These are phyloP conservation scores for Curvularia lunata DNA, from an alignment of 2,329 filamentous ascomycete genomes.

Conservation along the genomic window DNA sequence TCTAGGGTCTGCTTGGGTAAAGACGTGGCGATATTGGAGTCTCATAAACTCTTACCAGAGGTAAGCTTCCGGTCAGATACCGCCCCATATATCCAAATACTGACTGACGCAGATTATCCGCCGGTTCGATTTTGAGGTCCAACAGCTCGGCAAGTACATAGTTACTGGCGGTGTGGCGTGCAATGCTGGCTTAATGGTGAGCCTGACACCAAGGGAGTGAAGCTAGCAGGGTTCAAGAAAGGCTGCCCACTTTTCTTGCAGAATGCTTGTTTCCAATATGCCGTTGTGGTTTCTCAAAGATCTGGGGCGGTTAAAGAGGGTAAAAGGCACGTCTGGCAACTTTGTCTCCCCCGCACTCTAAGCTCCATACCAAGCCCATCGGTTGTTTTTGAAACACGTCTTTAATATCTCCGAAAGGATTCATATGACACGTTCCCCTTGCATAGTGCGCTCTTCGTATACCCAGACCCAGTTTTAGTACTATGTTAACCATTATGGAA, in stretches of 20 bases:
- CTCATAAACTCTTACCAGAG: constrained; percentile 45
- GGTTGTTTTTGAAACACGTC: constrained; percentile 11
- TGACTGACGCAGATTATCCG: constrained; percentile 30
- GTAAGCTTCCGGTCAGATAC: constrained; percentile 22
- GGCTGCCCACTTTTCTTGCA: neutral
- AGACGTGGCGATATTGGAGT: constrained; percentile 41
- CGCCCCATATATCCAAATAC: neutral
- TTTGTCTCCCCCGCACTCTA: constrained; percentile 3
- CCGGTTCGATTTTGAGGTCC: constrained; percentile 37
- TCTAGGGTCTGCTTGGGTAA: constrained; percentile 41
- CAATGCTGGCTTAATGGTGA: constrained; percentile 34
- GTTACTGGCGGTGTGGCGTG: constrained; percentile 43
- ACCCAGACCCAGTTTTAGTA: neutral
- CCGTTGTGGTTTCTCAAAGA: neutral
- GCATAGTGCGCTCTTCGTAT: neutral
- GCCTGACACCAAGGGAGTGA: constrained; percentile 7
- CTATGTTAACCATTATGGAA: neutral
- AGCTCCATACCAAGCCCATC: constrained; percentile 3
- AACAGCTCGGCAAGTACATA: constrained; percentile 31
- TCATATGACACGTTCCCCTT: neutral
- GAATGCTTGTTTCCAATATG: neutral
- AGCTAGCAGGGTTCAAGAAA: neutral
- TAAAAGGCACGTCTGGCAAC: neutral
- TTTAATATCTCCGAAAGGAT: constrained; percentile 22
- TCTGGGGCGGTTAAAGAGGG: neutral